Base-by-base conservation (phyloP, 1,284 basidiomycete species). In the Sutorius eximius region DNA sequence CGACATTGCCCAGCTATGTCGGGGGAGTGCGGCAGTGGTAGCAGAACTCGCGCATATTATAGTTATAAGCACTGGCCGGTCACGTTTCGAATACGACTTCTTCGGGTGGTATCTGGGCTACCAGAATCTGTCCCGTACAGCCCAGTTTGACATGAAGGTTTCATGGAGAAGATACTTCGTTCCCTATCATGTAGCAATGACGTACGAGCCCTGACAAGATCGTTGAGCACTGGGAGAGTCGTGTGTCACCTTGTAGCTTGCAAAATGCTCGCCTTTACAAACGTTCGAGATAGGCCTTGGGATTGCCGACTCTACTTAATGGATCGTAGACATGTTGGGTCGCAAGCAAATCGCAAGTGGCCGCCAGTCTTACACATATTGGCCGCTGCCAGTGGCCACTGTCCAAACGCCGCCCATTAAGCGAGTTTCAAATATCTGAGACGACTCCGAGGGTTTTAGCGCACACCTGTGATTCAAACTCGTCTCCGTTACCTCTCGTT, bases 61-160 rank as follows among this genome's bases (percentile, higher is more conserved):
- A 53, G 42, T 36, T 44, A 52, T 46, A 22, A 18, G 51, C 20
- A 50, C 30, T 45, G 45, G 49, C 43, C 13, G 15, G 65, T 67
- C 66, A 68, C 54, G 64, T 68, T 70, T 63, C 49, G 57, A 70
- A 70, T 55, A 22, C 52, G 46, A 52, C 64, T 46, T 3, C 27
- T 59, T 57, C 40, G 30, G 47, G 50, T 42, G 30, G 48, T 42
- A 52, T 65, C 53, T 49, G 49, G 58, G 20, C 32, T 33, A 54
- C 56, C 56, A 27, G 43, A 45, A 54, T 58, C 60, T 53, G 24
- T 20, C n/a, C 30, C 29, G 45, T 55, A 49, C 55, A 56, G 58
- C 55, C 58, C 41, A 29, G 52, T 33, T 32, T 45, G 48, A 57
- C 50, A 50, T 60, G 56, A 64, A 61, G 11, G 40, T 29, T 55